Conservation (phyloP, 208 protist species). For the Wallacemonas sp. region DNA sequence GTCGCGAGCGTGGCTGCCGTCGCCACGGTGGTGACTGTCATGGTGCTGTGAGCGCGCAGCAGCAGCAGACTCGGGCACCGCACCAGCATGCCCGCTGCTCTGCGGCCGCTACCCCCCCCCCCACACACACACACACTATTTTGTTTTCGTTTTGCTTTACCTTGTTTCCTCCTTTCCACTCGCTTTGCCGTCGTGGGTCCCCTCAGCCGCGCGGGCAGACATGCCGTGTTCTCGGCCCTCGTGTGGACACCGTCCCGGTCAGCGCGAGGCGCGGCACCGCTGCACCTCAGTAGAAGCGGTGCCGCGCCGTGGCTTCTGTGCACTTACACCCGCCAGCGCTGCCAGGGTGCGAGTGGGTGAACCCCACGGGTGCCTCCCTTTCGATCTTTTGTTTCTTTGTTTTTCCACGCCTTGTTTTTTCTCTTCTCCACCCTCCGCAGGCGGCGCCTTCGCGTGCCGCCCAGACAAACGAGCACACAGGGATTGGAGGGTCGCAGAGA, state of each 20-base stretch:
- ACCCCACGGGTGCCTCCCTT: background rate
- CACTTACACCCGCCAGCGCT: no score
- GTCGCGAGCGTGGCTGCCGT: background rate
- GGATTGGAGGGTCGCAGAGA: no score
- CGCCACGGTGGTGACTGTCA: background rate
- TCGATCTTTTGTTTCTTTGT: constrained; percentile 1
- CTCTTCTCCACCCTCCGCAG: background rate
- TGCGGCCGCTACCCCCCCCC: background rate
- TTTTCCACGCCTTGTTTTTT: background rate
- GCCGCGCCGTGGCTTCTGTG: no score
- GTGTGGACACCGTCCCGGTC: no score
- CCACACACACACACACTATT: background rate
- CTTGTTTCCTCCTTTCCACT: constrained; percentile 4
- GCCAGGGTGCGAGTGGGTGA: no score
- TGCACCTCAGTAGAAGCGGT: no score
- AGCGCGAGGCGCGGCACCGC: no score
- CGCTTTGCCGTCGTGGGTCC: background rate
- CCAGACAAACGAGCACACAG: no score
- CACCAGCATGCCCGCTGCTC: no score
- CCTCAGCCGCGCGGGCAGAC: background rate
- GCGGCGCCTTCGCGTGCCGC: no score
- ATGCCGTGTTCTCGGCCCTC: no score
- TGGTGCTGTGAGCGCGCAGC: background rate
- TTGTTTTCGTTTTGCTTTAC: constrained; percentile 7
- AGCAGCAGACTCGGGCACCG: no score